Percentiles rank a stretch among this genome's conserved stretches.
These are phyloP conservation scores for Sporothrix pallida DNA, from an alignment of 2,329 filamentous ascomycete genomes.

Conservation along the genomic window DNA sequence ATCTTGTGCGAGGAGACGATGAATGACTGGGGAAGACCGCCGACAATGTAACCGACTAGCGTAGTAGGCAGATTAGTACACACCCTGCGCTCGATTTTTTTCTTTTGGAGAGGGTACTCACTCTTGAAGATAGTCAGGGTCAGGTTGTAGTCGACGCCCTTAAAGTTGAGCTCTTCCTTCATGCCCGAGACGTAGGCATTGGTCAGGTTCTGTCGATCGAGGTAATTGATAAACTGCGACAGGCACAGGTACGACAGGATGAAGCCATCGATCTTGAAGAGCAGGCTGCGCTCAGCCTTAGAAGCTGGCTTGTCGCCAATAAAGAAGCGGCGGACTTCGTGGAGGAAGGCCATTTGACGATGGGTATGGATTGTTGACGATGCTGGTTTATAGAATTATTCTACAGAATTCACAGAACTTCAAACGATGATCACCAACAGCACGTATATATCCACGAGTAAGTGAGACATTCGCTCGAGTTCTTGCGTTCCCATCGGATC, in stretches of 20 bases:
- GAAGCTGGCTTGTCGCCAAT: conserved; percentile 21
- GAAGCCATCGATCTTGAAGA: conserved; percentile 57
- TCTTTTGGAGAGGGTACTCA: no score
- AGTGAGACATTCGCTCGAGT: not conserved
- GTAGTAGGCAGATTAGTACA: not conserved
- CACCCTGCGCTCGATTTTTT: no score
- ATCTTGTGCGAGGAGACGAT: conserved; percentile 14
- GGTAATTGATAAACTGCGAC: conserved; percentile 59
- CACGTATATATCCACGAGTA: not conserved
- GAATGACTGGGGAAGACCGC: not conserved
- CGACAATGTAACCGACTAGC: conserved; percentile 3
- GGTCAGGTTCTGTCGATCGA: conserved; percentile 29
- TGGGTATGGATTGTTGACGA: not conserved
- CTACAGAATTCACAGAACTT: not conserved
- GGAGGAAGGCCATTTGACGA: not conserved
- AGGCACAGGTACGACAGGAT: conserved; percentile 67
- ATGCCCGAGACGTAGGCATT: conserved; percentile 27
- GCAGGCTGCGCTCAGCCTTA: conserved; percentile 38
- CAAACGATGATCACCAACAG: not conserved
- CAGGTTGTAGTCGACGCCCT: conserved; percentile 28
- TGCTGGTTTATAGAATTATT: not conserved
- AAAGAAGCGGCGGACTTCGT: conserved; percentile 24
- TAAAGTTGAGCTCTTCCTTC: conserved; percentile 31
- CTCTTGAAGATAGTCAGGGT: conserved; percentile 1
- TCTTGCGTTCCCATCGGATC: not conserved